Base-by-base conservation (phyloP, 306 rosid species). In the Vachellia pachyceras region DNA sequence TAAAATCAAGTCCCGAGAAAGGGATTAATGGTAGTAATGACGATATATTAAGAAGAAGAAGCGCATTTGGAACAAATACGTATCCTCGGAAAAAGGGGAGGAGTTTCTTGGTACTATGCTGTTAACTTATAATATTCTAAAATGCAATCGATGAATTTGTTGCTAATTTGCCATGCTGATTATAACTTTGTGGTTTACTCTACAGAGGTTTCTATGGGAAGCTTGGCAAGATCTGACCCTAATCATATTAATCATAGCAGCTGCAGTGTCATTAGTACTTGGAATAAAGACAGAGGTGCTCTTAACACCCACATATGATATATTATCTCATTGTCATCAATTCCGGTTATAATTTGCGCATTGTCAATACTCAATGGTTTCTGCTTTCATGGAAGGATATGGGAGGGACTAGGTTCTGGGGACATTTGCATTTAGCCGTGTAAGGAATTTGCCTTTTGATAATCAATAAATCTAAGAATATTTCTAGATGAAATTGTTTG, bases 211-310 rank as follows among this genome's bases (percentile, higher is more conserved):
- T 82, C 90, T 93, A 39, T 95, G 99, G 99, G 99, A 95, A 87
- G 89, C 99, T 71, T 95, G 99, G 97, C 97, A 93, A 89, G 99
- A 95, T 87, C 87, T 89, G 46, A 95, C 99, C 60, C 96, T 95
- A 64, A 87, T 95, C 87, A 91, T 95, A 78, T 86, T 95, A 85
- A 93, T 95, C 45, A 40, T 95, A 83, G 97, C 99, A 83, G 97
- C 98, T 29, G 94, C 79, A 23, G 96, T 90, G 69, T 95, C 98
- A 52, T 86, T 95, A 87, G 88, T 41, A 25, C 95, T 95, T 52
- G 98, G 98, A 80, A 90, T 95, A 74, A 90, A 93, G 79, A 93
- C 99, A 70, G 90, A 95, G 99, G 99, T 95, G 22, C 11, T 77
- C 37, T 82, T 80, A 64, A 69, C 74, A 46, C 42, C 35, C 29